Evolutionary conservation across 495 filamentous ascomycete species (phyloP).

Genomic region (Letharia lupina): DNA sequence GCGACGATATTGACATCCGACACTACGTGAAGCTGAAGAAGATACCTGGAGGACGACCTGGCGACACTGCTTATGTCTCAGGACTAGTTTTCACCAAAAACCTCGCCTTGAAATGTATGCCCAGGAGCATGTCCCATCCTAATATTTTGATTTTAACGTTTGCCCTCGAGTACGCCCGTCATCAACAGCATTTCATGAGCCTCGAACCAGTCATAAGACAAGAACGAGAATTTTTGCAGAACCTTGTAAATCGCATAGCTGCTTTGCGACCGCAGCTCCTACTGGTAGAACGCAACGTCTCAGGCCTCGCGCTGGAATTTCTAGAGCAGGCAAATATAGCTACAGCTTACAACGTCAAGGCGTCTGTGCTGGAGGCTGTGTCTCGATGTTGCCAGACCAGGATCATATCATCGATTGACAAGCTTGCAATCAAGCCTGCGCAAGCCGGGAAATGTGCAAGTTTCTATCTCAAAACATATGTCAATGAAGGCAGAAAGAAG

Average conservation of each 20-base stretch:
- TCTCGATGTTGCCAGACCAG: conserved; percentile 82
- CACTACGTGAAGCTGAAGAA: conserved; percentile 98
- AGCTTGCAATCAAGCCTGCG: conserved; percentile 73
- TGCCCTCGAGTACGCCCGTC: conserved; percentile 89
- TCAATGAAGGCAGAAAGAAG: conserved; percentile 73
- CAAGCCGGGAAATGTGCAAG: conserved; percentile 70
- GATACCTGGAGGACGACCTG: conserved; percentile 78
- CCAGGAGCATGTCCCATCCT: conserved; percentile 70
- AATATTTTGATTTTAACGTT: conserved; percentile 91
- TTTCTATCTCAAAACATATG: conserved; percentile 92
- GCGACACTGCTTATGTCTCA: conserved; percentile 89
- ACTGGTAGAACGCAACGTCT: conserved; percentile 82
- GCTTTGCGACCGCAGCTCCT: conserved; percentile 76
- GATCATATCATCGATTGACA: conserved; percentile 92
- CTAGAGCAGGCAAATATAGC: conserved; percentile 81
- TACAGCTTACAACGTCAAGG: conserved; percentile 92
- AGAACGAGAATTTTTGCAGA: conserved; percentile 88
- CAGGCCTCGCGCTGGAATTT: conserved; percentile 80
- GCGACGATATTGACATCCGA: conserved; percentile 96
- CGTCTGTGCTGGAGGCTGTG: conserved; percentile 89
- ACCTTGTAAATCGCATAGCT: conserved; percentile 86
- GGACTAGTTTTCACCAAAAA: conserved; percentile 97
- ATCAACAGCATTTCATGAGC: conserved; percentile 97
- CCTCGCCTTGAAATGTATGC: conserved; percentile 91
- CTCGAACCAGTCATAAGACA: conserved; percentile 94